A percentile compares a stretch with the other conserved stretches of the same genome.
phyloP scores from a whole-genome alignment of 2,329 filamentous ascomycete genomes.

The Laburnicola sp. region DNA sequence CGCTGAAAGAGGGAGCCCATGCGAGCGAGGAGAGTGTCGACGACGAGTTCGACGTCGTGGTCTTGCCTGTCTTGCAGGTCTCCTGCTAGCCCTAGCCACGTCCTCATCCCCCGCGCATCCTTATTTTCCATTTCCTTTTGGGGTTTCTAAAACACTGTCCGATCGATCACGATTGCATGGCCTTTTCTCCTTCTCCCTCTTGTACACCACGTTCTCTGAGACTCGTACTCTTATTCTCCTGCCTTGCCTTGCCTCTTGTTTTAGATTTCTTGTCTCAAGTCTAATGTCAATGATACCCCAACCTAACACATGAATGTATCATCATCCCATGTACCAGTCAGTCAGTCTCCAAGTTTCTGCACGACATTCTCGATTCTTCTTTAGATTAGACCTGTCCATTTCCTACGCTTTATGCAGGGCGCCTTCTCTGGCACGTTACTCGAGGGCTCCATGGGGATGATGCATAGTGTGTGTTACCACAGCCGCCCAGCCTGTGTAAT shows the following conservation, averaged over 20 bases:
- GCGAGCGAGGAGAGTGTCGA: slow-evolving; percentile 35
- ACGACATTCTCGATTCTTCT: too few relatives aligned
- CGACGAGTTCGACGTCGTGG: slow-evolving; percentile 42
- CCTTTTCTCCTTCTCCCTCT: background rate
- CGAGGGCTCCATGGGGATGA: too few relatives aligned
- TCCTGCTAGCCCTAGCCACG: slow-evolving; percentile 10
- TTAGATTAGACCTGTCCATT: too few relatives aligned
- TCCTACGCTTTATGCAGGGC: too few relatives aligned
- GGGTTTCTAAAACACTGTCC: too few relatives aligned
- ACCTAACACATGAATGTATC: slow-evolving; percentile 13
- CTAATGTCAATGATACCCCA: slow-evolving; percentile 18
- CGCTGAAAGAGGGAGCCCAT: slow-evolving; percentile 15
- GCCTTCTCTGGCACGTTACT: too few relatives aligned
- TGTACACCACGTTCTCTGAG: background rate
- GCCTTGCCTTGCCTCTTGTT: slow-evolving; percentile 1
- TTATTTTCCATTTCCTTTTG: too few relatives aligned
- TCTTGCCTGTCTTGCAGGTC: slow-evolving; percentile 21
- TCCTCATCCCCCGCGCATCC: background rate
- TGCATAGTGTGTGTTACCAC: too few relatives aligned
- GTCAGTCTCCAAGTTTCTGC: too few relatives aligned
- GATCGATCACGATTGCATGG: background rate
- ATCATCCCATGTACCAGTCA: slow-evolving; percentile 14
- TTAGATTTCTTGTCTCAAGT: background rate
- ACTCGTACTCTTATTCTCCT: background rate
- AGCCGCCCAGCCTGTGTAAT: too few relatives aligned